Conservation (phyloP, 768 basidiomycete genomes). For the Tremella fuciformis region DNA sequence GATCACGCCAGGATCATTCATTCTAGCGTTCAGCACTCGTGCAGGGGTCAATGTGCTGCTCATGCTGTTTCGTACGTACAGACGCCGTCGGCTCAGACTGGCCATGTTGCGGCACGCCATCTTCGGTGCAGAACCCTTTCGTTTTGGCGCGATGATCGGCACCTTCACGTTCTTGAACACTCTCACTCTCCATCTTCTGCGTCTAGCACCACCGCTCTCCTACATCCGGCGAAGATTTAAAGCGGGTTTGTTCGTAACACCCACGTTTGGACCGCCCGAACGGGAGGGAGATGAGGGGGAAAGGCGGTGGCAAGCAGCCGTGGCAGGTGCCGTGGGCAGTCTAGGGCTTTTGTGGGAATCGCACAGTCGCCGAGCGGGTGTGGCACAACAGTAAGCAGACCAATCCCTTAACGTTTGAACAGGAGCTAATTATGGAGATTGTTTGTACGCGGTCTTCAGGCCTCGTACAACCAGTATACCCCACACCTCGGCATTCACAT, state of each 20-base stretch:
- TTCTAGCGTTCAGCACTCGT: slow-evolving; percentile 75
- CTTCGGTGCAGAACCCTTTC: slow-evolving; percentile 74
- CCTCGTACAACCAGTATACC: slow-evolving; percentile 76
- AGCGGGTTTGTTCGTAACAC: slow-evolving; percentile 28
- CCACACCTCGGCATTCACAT: slow-evolving; percentile 65
- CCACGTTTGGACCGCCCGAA: slow-evolving; percentile 48
- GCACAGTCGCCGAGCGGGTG: slow-evolving; percentile 35
- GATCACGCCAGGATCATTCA: slow-evolving; percentile 65
- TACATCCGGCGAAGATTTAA: slow-evolving; percentile 39
- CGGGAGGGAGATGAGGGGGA: slow-evolving; percentile 43
- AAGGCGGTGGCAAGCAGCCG: slow-evolving; percentile 50
- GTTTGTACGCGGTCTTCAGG: slow-evolving; percentile 71
- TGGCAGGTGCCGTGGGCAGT: slow-evolving; percentile 50
- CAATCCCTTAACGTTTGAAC: not conserved
- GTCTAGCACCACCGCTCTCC: slow-evolving; percentile 45
- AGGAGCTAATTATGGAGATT: slow-evolving; percentile 28
- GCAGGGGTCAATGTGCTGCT: slow-evolving; percentile 79
- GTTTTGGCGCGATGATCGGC: slow-evolving; percentile 89
- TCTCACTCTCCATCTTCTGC: slow-evolving; percentile 46
- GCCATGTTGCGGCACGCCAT: slow-evolving; percentile 73
- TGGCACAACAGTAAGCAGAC: slow-evolving; percentile 48
- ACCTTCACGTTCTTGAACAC: slow-evolving; percentile 52
- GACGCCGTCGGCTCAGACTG: slow-evolving; percentile 62
- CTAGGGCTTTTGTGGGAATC: slow-evolving; percentile 48
- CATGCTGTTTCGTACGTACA: slow-evolving; percentile 67